Percentiles rank a stretch among this genome's conserved stretches.
These are phyloP conservation scores for Trichocomaceae sp. DNA, from an alignment of 2,329 filamentous ascomycete species.

Conservation along the genomic window DNA sequence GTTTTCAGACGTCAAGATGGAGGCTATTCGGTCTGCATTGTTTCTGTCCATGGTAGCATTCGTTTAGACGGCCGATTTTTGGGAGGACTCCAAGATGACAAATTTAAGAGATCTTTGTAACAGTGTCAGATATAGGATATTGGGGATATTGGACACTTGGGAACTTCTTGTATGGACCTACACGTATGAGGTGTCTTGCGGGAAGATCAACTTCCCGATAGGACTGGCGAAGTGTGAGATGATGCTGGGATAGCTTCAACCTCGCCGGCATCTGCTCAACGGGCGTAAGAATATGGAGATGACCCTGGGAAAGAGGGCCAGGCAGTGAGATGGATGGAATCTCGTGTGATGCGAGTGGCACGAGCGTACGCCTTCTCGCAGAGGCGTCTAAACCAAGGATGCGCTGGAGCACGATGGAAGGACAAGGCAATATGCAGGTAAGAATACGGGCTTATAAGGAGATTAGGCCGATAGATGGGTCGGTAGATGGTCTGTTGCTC, in stretches of 20 bases:
- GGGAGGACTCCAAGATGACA: background rate
- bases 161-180: no score
- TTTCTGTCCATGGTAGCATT: constrained; percentile 31
- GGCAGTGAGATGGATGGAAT: background rate
- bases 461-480: background rate
- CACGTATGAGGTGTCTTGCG: background rate
- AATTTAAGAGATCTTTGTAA: background rate
- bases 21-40: constrained; percentile 16
- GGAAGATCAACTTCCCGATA: constrained; percentile 5
- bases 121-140: background rate
- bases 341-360: background rate
- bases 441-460: background rate
- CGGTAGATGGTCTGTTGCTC: no score
- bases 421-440: background rate
- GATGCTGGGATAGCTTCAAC: background rate
- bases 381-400: background rate
- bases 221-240: background rate
- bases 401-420: background rate
- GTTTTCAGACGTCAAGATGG: constrained; percentile 32
- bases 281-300: background rate
- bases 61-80: constrained; percentile 2
- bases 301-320: background rate
- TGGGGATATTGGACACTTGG: no score
- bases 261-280: background rate
- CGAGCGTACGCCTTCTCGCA: background rate